Evolutionary conservation across 192 early-diverging fungal genomes (phyloP).

Genomic region (Coemansia sp.): DNA sequence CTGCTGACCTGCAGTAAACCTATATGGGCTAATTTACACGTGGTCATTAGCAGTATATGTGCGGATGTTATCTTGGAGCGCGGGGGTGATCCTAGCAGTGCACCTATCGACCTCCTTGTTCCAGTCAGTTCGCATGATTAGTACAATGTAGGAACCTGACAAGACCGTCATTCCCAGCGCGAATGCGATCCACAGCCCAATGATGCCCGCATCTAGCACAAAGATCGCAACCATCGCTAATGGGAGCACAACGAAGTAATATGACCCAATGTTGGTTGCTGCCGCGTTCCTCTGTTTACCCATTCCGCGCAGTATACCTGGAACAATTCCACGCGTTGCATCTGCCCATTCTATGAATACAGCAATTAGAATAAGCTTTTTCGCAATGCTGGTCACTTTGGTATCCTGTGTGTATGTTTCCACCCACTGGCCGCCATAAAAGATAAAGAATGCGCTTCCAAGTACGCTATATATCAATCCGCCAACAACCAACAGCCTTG

Average conservation of each 20-base stretch:
- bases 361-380: slow-evolving; percentile 25
- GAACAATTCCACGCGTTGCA: slow-evolving; percentile 60
- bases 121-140: slow-evolving; percentile 24
- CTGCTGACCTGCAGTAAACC: too few species aligned
- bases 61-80: background rate
- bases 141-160: slow-evolving; percentile 22
- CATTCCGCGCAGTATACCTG: slow-evolving; percentile 58
- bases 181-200: slow-evolving; percentile 45
- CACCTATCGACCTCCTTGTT: slow-evolving; percentile 22
- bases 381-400: slow-evolving; percentile 29
- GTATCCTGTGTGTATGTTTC: slow-evolving; percentile 52
- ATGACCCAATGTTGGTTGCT: slow-evolving; percentile 51
- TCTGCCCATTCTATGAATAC: slow-evolving; percentile 51
- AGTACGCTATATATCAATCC: slow-evolving; percentile 54
- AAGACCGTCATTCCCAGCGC: slow-evolving; percentile 35
- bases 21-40: background rate
- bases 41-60: background rate
- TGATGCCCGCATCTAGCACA: slow-evolving; percentile 28
- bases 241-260: slow-evolving; percentile 56
- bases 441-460: slow-evolving; percentile 46
- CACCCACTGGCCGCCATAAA: slow-evolving; percentile 58
- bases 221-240: slow-evolving; percentile 36
- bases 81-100: slow-evolving; percentile 14
- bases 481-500: slow-evolving; percentile 23
- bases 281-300: slow-evolving; percentile 56